phyloP scores from a whole-genome alignment of 2,329 filamentous ascomycete species.

The Phaeophleospora eucalypticola region DNA sequence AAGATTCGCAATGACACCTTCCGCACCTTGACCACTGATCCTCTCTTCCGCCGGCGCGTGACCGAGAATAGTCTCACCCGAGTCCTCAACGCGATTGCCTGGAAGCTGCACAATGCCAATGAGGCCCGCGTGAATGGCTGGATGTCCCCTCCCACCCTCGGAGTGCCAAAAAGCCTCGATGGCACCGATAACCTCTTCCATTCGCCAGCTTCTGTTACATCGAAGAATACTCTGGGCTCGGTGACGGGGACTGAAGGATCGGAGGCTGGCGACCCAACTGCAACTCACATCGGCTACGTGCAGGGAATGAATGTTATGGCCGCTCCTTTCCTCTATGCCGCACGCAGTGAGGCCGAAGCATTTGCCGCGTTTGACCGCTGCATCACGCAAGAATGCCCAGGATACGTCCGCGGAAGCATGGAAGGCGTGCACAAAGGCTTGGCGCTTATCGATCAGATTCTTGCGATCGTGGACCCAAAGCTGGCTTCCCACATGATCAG shows the following conservation, averaged over 20 bases:
- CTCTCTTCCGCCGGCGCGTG: constrained; percentile 91
- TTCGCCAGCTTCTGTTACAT: constrained; percentile 31
- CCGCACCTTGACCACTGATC: constrained; percentile 90
- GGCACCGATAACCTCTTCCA: constrained; percentile 45
- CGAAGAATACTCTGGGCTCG: constrained; percentile 33
- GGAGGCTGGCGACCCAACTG: constrained; percentile 47
- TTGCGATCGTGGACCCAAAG: constrained; percentile 87
- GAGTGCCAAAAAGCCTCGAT: constrained; percentile 47
- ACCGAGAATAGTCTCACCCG: constrained; percentile 94
- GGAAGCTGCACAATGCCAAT: constrained; percentile 80
- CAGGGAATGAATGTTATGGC: constrained; percentile 99
- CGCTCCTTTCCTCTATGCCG: constrained; percentile 91
- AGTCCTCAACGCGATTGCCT: constrained; percentile 89
- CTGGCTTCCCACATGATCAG: constrained; percentile 77
- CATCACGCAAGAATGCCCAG: constrained; percentile 82
- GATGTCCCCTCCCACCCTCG: constrained; percentile 46
- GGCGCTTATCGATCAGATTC: constrained; percentile 83
- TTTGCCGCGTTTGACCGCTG: constrained; percentile 87
- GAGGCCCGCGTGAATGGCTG: constrained; percentile 54
- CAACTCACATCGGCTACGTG: constrained; percentile 81
- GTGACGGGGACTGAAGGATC: constrained; percentile 60
- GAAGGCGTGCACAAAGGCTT: constrained; percentile 93
- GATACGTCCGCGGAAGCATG: constrained; percentile 94
- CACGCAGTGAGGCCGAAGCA: constrained; percentile 89
- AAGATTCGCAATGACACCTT: constrained; percentile 99